A percentile compares a stretch with the other conserved stretches of the same genome.
These are phyloP conservation scores for Alternaria incomplexa DNA, from an alignment of 2,329 filamentous ascomycete species.

Conservation along the genomic window DNA sequence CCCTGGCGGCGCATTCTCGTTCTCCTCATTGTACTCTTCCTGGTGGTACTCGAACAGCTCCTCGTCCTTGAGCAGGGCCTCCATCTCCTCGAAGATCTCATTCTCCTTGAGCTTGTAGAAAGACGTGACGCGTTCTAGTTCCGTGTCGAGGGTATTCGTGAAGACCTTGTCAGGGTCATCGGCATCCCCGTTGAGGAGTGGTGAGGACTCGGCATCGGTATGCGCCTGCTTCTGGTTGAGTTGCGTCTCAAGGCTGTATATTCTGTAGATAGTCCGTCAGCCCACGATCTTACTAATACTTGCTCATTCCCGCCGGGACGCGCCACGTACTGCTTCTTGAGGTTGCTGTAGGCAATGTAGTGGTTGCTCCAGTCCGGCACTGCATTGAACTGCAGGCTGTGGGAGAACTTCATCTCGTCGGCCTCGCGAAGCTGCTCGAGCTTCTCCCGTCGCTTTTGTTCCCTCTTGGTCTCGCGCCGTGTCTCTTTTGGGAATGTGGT, in stretches of 20 bases:
- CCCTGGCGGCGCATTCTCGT: conserved; percentile 46
- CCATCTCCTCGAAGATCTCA: conserved; percentile 83
- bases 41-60: conserved; percentile 68
- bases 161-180: conserved; percentile 83
- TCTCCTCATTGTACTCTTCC: conserved; percentile 44
- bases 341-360: conserved; percentile 97
- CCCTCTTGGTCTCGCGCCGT: conserved; percentile 31
- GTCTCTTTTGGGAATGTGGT: conserved; percentile 3
- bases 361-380: conserved; percentile 99
- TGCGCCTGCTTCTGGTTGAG: conserved; percentile 66
- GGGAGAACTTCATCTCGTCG: conserved; percentile 99
- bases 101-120: conserved; percentile 91
- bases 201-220: conserved; percentile 80
- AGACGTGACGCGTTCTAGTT: conserved; percentile 90
- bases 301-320: rapidly evolving
- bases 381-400: conserved; percentile 98
- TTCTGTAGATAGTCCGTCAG: conserved; percentile 61
- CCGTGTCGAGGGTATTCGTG: conserved; percentile 78
- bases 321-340: conserved; percentile 87
- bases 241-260: conserved; percentile 92
- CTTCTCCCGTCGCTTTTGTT: conserved; percentile 65
- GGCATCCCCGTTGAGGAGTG: conserved; percentile 71
- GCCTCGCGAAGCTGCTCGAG: conserved; percentile 72
- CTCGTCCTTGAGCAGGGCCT: conserved; percentile 76
- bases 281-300: background rate